Base-by-base conservation (phyloP, 2,329 filamentous ascomycete species). In the Volutella citrinella region DNA sequence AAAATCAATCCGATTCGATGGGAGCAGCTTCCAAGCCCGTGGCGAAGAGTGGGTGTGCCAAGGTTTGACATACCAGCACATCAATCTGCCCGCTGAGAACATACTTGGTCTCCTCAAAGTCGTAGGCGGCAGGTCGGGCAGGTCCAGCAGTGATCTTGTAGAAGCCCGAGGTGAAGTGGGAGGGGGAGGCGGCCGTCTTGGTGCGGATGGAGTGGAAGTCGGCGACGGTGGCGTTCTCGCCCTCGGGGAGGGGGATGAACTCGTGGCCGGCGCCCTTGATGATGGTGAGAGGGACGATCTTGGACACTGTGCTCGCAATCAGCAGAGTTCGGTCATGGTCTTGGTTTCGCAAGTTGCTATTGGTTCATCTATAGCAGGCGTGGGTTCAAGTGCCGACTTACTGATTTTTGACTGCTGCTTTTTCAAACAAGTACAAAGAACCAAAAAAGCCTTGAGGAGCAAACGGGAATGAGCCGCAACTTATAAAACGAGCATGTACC, bases 201-300 rank as follows among this genome's bases (percentile, higher is more conserved):
- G 48, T 52, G 19, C 48, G 49, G 24, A 48, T 46, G 7, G 46
- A 41, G 32, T 51, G 48, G 30, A 51, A 51, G 36, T 51, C 48
- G 22, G 48, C 48, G 1, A 31, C 38, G 4, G 46, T 51, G n/a
- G 48, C 48, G 42, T 51, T 52, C 29, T 31, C 37, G 7, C 48
- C 48, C n/a, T 43, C 15, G 11, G 48, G 48, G 4, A 51, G 38
- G 29, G 48, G 48, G 21, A 51, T 52, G 39, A 41, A 46, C 28
- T 51, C 48, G 12, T 42, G 35, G 36, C 48, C 48, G 10, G 48
- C 48, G 38, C 48, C 48, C 26, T 51, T 51, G 36, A 51, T 40
- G 18, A 51, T 34, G 20, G 48, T 52, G 17, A 51, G 48, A 41
- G 48, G 48, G 7, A 52, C 44, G 3, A 35, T 34, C 10, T 45